Evolutionary conservation across 129 eudicot genomes (phyloP).

Genomic region (Smallanthus sonchifolius): DNA sequence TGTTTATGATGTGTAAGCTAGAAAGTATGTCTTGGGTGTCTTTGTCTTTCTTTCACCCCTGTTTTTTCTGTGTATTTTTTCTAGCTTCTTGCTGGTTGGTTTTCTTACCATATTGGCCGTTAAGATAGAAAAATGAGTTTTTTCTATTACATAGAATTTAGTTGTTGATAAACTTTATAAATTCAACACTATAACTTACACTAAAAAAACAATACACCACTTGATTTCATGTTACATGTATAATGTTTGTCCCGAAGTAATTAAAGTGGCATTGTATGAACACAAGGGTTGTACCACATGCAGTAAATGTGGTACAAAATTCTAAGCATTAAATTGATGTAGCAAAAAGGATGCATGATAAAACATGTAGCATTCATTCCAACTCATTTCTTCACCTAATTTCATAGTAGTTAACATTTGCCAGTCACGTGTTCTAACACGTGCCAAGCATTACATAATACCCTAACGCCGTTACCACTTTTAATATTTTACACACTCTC

Average conservation of each 20-base stretch:
- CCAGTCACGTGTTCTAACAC: conserved; percentile 33
- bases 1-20: too few species aligned
- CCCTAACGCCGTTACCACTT: conserved; percentile 23
- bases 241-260: not conserved
- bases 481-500: not conserved
- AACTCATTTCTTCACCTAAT: conserved; percentile 59
- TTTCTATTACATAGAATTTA: too few species aligned
- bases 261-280: not conserved
- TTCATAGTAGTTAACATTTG: conserved; percentile 31
- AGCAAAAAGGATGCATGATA: conserved; percentile 38
- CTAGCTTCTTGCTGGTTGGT: too few species aligned
- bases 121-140: too few species aligned
- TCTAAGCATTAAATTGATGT: conserved; percentile 29
- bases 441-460: conserved; percentile 24
- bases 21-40: too few species aligned
- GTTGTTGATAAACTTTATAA: too few species aligned
- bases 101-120: too few species aligned
- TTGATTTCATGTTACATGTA: not conserved
- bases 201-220: not conserved
- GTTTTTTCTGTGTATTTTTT: too few species aligned
- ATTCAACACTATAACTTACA: too few species aligned
- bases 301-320: conserved; percentile 26
- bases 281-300: conserved; percentile 6
- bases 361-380: conserved; percentile 50
- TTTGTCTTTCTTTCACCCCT: too few species aligned